Evolutionary conservation across 192 early-diverging fungal species (phyloP).

Genomic region (Umbelopsis sp.): DNA sequence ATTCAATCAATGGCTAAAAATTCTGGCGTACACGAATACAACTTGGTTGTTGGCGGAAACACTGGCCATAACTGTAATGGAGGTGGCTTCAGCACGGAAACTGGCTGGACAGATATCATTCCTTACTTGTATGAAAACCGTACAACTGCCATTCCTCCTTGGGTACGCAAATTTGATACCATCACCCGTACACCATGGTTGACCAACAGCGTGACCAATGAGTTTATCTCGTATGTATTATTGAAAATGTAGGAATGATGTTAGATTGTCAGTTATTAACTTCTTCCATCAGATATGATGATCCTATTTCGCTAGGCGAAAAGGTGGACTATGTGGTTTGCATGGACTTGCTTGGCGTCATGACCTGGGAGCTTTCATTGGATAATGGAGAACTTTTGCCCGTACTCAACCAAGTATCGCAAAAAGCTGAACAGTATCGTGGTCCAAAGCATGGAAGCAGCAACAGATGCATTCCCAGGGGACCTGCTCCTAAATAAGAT

Average conservation of each 20-base stretch:
- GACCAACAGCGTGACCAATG: slow-evolving; percentile 43
- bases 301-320: slow-evolving; percentile 25
- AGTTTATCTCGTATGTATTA: slow-evolving; percentile 51
- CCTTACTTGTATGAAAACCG: slow-evolving; percentile 31
- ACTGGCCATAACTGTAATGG: slow-evolving; percentile 17
- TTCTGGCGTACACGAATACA: neutral
- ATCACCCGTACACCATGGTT: slow-evolving; percentile 60
- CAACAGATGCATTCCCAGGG: neutral
- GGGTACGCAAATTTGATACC: slow-evolving; percentile 53
- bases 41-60: slow-evolving; percentile 7
- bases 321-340: slow-evolving; percentile 26
- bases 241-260: neutral
- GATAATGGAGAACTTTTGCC: slow-evolving; percentile 29
- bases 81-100: slow-evolving; percentile 14
- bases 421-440: neutral
- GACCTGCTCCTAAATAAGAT: neutral
- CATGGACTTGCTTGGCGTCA: slow-evolving; percentile 26
- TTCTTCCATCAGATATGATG: slow-evolving; percentile 24
- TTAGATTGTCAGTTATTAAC: neutral
- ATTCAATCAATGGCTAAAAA: slow-evolving; percentile 17
- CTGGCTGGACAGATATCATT: slow-evolving; percentile 3
- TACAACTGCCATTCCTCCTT: slow-evolving; percentile 42
- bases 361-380: slow-evolving; percentile 28
- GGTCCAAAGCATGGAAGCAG: neutral
- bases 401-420: neutral